Evolutionary conservation across 768 basidiomycete species (phyloP).

Genomic region (Tulasnella calospora): DNA sequence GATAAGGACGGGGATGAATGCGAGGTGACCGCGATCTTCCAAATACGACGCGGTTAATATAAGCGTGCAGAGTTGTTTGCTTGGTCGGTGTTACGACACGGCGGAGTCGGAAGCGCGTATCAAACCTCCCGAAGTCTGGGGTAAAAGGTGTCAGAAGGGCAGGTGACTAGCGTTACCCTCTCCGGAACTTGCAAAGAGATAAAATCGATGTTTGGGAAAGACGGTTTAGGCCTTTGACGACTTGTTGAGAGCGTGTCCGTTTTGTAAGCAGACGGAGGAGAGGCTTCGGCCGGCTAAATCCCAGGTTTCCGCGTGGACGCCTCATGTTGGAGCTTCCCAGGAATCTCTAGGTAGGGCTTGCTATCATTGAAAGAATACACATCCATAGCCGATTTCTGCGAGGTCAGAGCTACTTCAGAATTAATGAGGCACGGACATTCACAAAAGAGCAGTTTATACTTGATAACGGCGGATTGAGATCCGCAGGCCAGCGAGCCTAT

Average conservation of each 20-base stretch:
- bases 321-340: neutral
- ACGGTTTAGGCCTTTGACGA: neutral
- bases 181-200: neutral
- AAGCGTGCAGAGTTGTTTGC: conserved; percentile 7
- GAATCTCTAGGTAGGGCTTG: neutral
- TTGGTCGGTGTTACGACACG: neutral
- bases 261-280: neutral
- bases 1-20: neutral
- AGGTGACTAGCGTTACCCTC: neutral
- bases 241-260: neutral
- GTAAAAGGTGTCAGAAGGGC: neutral
- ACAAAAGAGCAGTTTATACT: neutral
- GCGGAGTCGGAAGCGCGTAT: neutral
- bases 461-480: too few species aligned
- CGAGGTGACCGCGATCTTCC: neutral
- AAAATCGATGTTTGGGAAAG: neutral
- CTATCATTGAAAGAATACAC: neutral
- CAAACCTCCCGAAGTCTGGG: neutral
- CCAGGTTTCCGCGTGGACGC: neutral
- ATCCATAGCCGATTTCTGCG: neutral
- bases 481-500: too few species aligned
- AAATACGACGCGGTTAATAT: conserved; percentile 8
- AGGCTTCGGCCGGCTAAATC: neutral
- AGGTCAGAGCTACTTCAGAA: neutral
- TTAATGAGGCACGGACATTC: neutral